Percentiles rank a stretch among this genome's conserved stretches.
These are phyloP conservation scores for Penicillium expansum DNA, from an alignment of 2,329 filamentous ascomycete genomes.

Conservation along the genomic window DNA sequence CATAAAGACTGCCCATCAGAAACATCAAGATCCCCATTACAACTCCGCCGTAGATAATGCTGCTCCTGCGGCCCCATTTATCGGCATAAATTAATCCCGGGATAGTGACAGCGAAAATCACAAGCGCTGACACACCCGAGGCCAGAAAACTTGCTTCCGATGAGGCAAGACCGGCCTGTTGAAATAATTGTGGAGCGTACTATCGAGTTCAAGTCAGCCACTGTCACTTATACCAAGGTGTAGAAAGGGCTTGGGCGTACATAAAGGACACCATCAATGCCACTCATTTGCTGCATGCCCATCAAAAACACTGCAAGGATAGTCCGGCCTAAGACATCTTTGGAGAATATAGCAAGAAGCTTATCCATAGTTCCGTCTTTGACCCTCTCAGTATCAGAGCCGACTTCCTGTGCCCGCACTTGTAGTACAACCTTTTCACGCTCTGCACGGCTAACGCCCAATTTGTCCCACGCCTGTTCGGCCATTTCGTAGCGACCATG, in stretches of 20 bases:
- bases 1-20: conserved; percentile 35
- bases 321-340: conserved; percentile 49
- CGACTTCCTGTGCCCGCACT: conserved; percentile 8
- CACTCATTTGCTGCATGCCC: conserved; percentile 59
- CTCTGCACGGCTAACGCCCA: conserved; percentile 47
- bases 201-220: conserved; percentile 21
- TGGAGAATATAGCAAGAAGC: conserved; percentile 34
- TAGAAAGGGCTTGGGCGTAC: conserved; percentile 29
- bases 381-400: not conserved
- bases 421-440: conserved; percentile 48
- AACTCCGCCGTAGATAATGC: conserved; percentile 54
- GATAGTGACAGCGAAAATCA: conserved; percentile 58
- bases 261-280: conserved; percentile 63
- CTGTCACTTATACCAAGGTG: not conserved
- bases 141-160: conserved; percentile 58
- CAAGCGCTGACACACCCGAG: conserved; percentile 58
- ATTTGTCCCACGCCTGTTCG: conserved; percentile 38
- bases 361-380: conserved; percentile 17
- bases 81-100: conserved; percentile 58
- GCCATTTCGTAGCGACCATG: conserved; percentile 51
- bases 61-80: conserved; percentile 56
- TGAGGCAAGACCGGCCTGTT: conserved; percentile 57
- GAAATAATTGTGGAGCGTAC: conserved; percentile 62
- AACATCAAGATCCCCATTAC: conserved; percentile 45
- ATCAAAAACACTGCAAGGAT: conserved; percentile 57